phyloP scores from a whole-genome alignment of 1,139 yeast genomes.

The Pichiaceae sp. region DNA sequence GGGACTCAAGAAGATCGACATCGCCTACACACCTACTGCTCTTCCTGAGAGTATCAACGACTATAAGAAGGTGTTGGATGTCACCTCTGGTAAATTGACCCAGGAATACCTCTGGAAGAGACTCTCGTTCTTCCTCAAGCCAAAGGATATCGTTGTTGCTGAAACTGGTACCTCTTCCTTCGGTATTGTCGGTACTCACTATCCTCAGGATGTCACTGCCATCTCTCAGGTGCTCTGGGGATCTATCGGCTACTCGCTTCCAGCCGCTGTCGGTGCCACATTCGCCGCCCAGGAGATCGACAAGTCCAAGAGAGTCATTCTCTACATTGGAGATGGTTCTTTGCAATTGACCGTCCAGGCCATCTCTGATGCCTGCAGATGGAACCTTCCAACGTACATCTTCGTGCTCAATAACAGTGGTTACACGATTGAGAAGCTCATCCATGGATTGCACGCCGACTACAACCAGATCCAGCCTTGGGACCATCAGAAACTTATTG shows the following conservation, averaged over 20 bases:
- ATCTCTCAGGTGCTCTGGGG: constrained; percentile 91
- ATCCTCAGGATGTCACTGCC: constrained; percentile 67
- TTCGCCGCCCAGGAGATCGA: constrained; percentile 75
- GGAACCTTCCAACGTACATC: constrained; percentile 72
- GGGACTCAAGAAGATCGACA: constrained; percentile 5
- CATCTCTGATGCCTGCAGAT: constrained; percentile 74
- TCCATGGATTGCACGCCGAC: constrained; percentile 69
- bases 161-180: constrained; percentile 91
- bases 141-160: constrained; percentile 73
- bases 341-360: constrained; percentile 84
- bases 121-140: constrained; percentile 63
- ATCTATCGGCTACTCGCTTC: constrained; percentile 81
- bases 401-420: constrained; percentile 82
- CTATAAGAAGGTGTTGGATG: constrained; percentile 13
- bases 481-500: constrained; percentile 64
- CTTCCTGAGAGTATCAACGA: constrained; percentile 17
- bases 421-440: constrained; percentile 82
- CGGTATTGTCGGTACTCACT: constrained; percentile 72
- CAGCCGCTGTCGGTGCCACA: constrained; percentile 79
- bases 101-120: constrained; percentile 83
- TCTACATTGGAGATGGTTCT: constrained; percentile 88
- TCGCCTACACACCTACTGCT: constrained; percentile 11
- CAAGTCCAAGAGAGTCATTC: constrained; percentile 54
- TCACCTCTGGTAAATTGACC: constrained; percentile 31
- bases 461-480: constrained; percentile 81